Percentiles rank a stretch among this genome's conserved stretches.
These are phyloP conservation scores for Gentiana straminea DNA, from an alignment of 257 asterid species.

Conservation along the genomic window DNA sequence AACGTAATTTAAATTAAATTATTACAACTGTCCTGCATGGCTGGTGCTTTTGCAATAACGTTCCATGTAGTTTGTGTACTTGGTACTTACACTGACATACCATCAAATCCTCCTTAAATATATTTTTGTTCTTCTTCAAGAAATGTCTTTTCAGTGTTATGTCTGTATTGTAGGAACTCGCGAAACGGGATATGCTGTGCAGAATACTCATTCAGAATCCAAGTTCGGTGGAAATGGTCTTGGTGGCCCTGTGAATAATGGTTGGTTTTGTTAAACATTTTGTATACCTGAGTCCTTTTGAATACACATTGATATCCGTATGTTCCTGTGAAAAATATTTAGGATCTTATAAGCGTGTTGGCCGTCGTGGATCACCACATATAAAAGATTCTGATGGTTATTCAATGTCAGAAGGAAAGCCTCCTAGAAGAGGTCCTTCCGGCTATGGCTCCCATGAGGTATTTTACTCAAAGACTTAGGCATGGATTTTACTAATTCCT, in stretches of 20 bases:
- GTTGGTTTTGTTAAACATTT: slow-evolving; percentile 28
- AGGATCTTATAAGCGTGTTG: slow-evolving; percentile 66
- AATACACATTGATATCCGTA: slow-evolving; percentile 2
- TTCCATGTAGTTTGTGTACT: background rate
- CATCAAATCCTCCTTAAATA: too few species aligned
- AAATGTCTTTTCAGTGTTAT: background rate
- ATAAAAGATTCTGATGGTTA: slow-evolving; percentile 53
- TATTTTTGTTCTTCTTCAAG: background rate
- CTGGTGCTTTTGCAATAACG: too few species aligned
- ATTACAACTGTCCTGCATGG: too few species aligned
- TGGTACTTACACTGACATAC: too few species aligned
- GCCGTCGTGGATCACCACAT: slow-evolving; percentile 57
- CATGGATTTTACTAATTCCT: background rate
- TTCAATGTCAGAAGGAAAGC: slow-evolving; percentile 49
- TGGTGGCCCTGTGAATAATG: slow-evolving; percentile 49
- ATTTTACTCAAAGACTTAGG: slow-evolving; percentile 8
- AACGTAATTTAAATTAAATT: background rate
- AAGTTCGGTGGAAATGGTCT: slow-evolving; percentile 46
- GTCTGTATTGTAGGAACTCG: slow-evolving; percentile 27
- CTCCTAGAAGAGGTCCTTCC: slow-evolving; percentile 51
- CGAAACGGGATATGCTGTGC: slow-evolving; percentile 38
- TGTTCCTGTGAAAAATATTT: slow-evolving; percentile 14
- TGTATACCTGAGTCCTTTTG: background rate
- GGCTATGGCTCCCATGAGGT: slow-evolving; percentile 64
- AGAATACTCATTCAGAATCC: slow-evolving; percentile 37